Percentiles rank a stretch among this genome's conserved stretches.
phyloP scores from a whole-genome alignment of 2,329 filamentous ascomycete genomes.

The Sphaerulina vaccinii region DNA sequence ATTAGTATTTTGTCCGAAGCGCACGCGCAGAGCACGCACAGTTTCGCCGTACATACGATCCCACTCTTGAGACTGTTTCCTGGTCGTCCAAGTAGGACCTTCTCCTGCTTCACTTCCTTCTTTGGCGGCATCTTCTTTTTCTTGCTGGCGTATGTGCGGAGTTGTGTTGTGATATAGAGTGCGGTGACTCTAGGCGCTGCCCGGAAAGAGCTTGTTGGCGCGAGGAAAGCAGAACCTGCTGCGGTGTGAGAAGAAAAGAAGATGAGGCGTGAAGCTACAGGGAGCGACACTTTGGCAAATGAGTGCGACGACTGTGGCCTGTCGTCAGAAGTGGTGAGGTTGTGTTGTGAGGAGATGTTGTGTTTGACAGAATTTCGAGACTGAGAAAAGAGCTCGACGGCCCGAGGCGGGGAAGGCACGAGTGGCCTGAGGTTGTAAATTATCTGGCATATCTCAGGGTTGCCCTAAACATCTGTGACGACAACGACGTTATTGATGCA shows the following conservation, averaged over 20 bases:
- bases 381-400: neutral
- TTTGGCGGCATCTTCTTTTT: constrained; percentile 88
- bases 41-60: constrained; percentile 68
- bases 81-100: constrained; percentile 90
- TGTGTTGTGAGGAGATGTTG: neutral
- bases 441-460: too few species aligned
- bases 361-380: neutral
- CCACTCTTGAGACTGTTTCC: constrained; percentile 99
- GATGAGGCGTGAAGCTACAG: constrained; percentile 27
- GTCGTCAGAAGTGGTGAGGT: constrained; percentile 24
- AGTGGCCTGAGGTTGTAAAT: too few species aligned
- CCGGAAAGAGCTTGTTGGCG: constrained; percentile 17
- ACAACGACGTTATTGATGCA: too few species aligned
- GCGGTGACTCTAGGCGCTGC: constrained; percentile 19
- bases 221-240: constrained; percentile 38
- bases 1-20: constrained; percentile 42
- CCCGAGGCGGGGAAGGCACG: too few species aligned
- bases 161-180: constrained; percentile 13
- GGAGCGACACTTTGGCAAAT: constrained; percentile 31
- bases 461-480: too few species aligned
- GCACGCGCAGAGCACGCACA: constrained; percentile 36
- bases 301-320: constrained; percentile 33
- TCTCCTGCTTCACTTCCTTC: constrained; percentile 88
- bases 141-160: constrained; percentile 54
- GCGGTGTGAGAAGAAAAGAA: constrained; percentile 31